phyloP scores from a whole-genome alignment of 2,329 filamentous ascomycete species.

The Neopestalotiopsis rosae region DNA sequence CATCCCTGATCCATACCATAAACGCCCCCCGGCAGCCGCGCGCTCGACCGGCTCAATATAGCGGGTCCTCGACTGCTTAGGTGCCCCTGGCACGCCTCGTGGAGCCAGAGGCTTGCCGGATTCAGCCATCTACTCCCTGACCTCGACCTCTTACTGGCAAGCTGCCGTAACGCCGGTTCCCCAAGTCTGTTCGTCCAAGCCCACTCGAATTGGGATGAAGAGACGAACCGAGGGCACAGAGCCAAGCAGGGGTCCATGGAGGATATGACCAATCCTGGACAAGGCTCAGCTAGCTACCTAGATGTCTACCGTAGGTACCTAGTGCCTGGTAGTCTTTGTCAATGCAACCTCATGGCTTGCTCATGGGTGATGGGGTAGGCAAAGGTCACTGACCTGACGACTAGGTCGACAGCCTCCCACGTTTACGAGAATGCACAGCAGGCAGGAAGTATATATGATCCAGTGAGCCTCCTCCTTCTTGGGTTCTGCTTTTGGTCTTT shows the following conservation, averaged over 20 bases:
- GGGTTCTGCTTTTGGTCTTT: background rate
- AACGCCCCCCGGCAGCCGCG: slow-evolving; percentile 32
- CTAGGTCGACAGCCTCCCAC: slow-evolving; percentile 24
- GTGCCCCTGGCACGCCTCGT: slow-evolving; percentile 20
- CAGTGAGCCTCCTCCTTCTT: slow-evolving; percentile 8
- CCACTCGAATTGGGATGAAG: slow-evolving; percentile 27
- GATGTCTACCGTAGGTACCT: background rate
- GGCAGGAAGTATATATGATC: slow-evolving; percentile 33
- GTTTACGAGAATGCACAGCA: slow-evolving; percentile 24
- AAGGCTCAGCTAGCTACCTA: slow-evolving; percentile 22
- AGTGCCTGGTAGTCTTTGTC: slow-evolving; percentile 24
- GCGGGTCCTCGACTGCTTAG: slow-evolving; percentile 12
- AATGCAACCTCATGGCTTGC: slow-evolving; percentile 3
- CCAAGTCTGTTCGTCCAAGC: slow-evolving; percentile 12
- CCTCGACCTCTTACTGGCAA: slow-evolving; percentile 7
- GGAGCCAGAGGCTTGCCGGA: slow-evolving; percentile 24
- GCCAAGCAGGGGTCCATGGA: slow-evolving; percentile 27
- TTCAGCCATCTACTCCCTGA: background rate
- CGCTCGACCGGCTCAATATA: slow-evolving; percentile 29
- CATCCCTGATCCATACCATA: slow-evolving; percentile 22
- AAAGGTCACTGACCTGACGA: background rate
- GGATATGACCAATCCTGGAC: slow-evolving; percentile 29
- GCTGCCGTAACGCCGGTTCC: slow-evolving; percentile 11
- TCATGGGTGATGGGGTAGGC: too few relatives aligned
- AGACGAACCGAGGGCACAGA: slow-evolving; percentile 1